These are phyloP conservation scores for Gymnopilus junonius DNA, from an alignment of 768 basidiomycete species.

Conservation along the genomic window DNA sequence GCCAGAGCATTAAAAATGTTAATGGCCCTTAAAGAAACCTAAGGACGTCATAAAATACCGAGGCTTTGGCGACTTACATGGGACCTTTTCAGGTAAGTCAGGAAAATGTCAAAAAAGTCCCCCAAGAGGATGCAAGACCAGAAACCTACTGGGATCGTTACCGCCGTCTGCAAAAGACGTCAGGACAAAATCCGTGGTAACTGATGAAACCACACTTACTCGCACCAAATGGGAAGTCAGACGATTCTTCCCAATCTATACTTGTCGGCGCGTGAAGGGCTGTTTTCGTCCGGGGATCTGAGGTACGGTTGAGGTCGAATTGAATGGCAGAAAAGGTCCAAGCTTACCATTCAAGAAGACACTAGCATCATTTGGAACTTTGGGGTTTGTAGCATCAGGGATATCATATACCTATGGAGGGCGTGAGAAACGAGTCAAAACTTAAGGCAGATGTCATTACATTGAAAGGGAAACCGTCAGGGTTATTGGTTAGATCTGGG, in stretches of 20 bases:
- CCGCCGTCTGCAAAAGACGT: constrained; percentile 10
- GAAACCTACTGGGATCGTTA: constrained; percentile 40
- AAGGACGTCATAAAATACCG: background rate
- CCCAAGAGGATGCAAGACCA: background rate
- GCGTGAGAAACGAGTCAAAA: background rate
- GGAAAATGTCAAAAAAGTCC: background rate
- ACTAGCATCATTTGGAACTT: constrained; percentile 50
- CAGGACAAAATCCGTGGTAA: background rate
- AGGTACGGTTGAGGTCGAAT: background rate
- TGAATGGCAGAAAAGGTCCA: background rate
- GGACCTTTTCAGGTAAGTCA: constrained; percentile 10
- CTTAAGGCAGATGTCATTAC: constrained; percentile 21
- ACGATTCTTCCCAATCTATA: constrained; percentile 46
- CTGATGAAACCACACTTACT: constrained; percentile 26
- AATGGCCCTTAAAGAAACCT: constrained; percentile 51
- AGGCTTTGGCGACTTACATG: constrained; percentile 13
- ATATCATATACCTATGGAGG: constrained; percentile 51
- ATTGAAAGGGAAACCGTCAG: constrained; percentile 42
- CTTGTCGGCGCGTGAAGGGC: constrained; percentile 75
- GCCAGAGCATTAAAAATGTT: constrained; percentile 68
- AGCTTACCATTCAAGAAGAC: constrained; percentile 66
- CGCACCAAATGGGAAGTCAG: constrained; percentile 40
- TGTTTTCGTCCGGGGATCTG: constrained; percentile 57
- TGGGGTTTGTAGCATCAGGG: constrained; percentile 59
- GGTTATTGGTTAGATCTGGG: constrained; percentile 32